Conservation (phyloP, 139 green algal species). For the Edaphochlamys debaryana region DNA sequence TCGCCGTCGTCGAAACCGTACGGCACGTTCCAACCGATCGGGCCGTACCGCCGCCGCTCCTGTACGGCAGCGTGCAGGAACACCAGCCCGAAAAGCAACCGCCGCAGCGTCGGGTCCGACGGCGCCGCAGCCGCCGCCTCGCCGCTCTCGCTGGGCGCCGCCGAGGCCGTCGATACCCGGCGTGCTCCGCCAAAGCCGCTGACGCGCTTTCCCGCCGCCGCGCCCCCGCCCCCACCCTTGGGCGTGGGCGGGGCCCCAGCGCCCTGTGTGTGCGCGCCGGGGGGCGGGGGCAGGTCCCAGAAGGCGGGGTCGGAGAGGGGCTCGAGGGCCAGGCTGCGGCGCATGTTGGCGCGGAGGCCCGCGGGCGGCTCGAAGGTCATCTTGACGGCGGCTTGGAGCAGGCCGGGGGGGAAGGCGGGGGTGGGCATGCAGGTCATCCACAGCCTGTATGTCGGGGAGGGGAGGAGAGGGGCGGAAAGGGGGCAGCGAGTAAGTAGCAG, state of each 20-base stretch:
- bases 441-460: conserved; percentile 36
- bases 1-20: conserved; percentile 77
- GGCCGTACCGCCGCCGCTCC: conserved; percentile 71
- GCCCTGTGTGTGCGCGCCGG: too few relatives aligned
- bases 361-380: conserved; percentile 72
- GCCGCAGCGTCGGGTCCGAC: conserved; percentile 39
- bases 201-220: too few relatives aligned
- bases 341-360: conserved; percentile 65
- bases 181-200: too few relatives aligned
- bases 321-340: conserved; percentile 48
- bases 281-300: conserved; percentile 18
- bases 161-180: too few relatives aligned
- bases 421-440: conserved; percentile 69
- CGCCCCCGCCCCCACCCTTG: too few relatives aligned
- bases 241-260: not conserved
- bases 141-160: not conserved
- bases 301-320: conserved; percentile 49
- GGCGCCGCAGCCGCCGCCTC: conserved; percentile 26
- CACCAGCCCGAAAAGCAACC: conserved; percentile 61
- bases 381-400: conserved; percentile 71
- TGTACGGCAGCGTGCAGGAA: conserved; percentile 58
- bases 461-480: not conserved
- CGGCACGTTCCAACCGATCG: conserved; percentile 70
- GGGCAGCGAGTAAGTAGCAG: too few relatives aligned
- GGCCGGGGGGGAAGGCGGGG: conserved; percentile 56